These are phyloP conservation scores for Hypomyces perniciosus DNA, from an alignment of 2,329 filamentous ascomycete genomes.

Conservation along the genomic window DNA sequence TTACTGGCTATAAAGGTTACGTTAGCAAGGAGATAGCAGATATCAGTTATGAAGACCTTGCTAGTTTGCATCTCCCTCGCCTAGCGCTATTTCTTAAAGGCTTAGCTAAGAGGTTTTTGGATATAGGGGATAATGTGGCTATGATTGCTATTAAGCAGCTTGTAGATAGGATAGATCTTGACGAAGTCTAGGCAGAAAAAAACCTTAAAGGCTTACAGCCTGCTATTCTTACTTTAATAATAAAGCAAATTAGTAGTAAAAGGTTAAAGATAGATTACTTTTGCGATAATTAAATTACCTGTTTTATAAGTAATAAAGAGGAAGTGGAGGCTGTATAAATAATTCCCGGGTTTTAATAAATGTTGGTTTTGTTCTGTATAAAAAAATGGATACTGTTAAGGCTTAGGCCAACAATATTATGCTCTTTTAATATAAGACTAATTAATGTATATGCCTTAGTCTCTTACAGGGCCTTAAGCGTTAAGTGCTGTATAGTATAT, in stretches of 20 bases:
- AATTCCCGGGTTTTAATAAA: constrained; percentile 19
- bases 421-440: too few species aligned
- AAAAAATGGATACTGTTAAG: too few species aligned
- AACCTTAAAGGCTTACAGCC: constrained; percentile 10
- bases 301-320: constrained; percentile 17
- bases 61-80: constrained; percentile 17
- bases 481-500: too few species aligned
- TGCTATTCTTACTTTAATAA: constrained; percentile 12
- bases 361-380: too few species aligned
- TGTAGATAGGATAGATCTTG: constrained; percentile 22
- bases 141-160: constrained; percentile 23
- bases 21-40: constrained; percentile 14
- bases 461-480: too few species aligned
- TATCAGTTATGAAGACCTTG: constrained; percentile 8
- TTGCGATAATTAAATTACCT: constrained; percentile 19
- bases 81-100: constrained; percentile 14
- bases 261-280: constrained; percentile 18
- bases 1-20: background rate
- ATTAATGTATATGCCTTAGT: too few species aligned
- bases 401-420: too few species aligned
- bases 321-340: constrained; percentile 14
- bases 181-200: constrained; percentile 16
- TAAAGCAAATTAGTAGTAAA: constrained; percentile 15
- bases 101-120: constrained; percentile 17
- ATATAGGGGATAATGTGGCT: constrained; percentile 17